These are phyloP conservation scores for Ustilago trichophora DNA, from an alignment of 1,284 basidiomycete genomes.

Conservation along the genomic window DNA sequence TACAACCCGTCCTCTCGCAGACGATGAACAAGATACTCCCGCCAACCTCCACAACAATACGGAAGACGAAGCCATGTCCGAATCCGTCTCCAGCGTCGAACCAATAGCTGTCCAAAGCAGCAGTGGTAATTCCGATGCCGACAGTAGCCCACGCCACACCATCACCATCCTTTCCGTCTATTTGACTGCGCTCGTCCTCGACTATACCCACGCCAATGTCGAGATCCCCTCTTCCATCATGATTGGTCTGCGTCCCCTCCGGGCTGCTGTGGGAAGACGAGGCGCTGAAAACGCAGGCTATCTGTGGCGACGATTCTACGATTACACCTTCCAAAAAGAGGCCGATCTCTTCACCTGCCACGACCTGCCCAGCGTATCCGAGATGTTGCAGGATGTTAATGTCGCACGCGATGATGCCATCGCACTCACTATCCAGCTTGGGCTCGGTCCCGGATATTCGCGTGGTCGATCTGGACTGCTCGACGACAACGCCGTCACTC, in stretches of 20 bases:
- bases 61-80: not conserved
- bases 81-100: not conserved
- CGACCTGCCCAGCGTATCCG: constrained; percentile 47
- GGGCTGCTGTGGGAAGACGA: constrained; percentile 10
- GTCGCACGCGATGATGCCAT: constrained; percentile 48
- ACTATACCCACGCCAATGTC: constrained; percentile 44
- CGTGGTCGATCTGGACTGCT: not conserved
- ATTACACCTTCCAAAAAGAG: constrained; percentile 49
- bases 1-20: constrained; percentile 18
- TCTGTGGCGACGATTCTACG: constrained; percentile 46
- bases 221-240: constrained; percentile 54
- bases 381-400: constrained; percentile 36
- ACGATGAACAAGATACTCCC: not conserved
- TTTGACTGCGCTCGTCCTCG: constrained; percentile 48
- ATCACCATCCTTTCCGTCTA: constrained; percentile 56
- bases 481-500: constrained; percentile 3
- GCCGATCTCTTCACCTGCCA: constrained; percentile 56
- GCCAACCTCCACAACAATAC: not conserved
- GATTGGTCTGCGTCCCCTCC: constrained; percentile 46
- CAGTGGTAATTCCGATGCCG: not conserved
- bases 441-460: constrained; percentile 43
- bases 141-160: constrained; percentile 2
- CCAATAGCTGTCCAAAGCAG: not conserved
- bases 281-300: constrained; percentile 31
- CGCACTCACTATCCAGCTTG: constrained; percentile 57